A percentile compares a stretch with the other conserved stretches of the same genome.
Conservation (phyloP, 768 basidiomycete genomes). For the Ramaria rubella region DNA sequence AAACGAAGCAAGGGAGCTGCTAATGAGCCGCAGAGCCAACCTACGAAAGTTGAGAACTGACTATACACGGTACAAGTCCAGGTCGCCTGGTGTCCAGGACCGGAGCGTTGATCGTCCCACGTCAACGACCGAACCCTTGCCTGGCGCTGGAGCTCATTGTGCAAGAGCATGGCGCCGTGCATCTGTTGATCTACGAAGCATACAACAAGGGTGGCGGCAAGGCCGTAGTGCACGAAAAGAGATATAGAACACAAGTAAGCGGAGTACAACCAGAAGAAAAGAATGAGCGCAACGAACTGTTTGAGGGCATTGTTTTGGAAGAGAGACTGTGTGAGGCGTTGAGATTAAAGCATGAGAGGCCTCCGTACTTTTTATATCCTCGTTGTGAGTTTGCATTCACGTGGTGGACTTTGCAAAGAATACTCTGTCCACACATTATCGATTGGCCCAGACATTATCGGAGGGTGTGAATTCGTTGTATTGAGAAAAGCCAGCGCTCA, state of each 20-base stretch:
- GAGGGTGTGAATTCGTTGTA: background rate
- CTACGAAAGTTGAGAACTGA: background rate
- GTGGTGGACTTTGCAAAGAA: background rate
- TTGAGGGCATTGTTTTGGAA: background rate
- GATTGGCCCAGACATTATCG: background rate
- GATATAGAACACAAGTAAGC: background rate
- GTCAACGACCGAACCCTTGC: background rate
- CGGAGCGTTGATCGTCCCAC: background rate
- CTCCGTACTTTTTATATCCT: background rate
- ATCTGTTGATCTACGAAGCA: background rate
- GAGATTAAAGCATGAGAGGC: background rate
- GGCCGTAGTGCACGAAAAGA: background rate
- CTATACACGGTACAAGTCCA: slow-evolving; percentile 5
- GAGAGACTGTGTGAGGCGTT: background rate
- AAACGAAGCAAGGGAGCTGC: background rate
- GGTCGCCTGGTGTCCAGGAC: background rate
- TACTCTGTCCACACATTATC: background rate
- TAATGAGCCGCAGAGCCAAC: background rate
- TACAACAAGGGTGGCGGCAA: background rate
- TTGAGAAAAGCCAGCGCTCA: background rate
- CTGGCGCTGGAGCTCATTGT: slow-evolving; percentile 9
- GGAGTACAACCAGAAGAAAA: background rate
- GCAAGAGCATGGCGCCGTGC: slow-evolving; percentile 3
- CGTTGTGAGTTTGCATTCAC: background rate
- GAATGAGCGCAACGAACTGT: background rate